Conservation (phyloP, 2,329 filamentous ascomycete species). For the Lasiodiplodia sp. region DNA sequence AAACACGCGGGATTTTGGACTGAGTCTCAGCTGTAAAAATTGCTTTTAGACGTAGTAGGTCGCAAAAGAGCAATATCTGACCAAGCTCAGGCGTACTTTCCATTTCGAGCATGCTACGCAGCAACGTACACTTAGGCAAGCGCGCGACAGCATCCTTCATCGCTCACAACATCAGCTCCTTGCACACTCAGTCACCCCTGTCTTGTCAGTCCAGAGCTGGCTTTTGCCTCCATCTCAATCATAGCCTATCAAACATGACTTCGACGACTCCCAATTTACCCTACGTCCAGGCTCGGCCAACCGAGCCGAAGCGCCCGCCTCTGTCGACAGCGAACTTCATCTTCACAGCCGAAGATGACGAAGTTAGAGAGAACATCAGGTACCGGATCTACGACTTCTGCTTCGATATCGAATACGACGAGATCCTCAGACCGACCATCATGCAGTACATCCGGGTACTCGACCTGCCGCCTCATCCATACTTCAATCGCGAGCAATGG, state of each 20-base stretch:
- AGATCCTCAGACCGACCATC: not conserved
- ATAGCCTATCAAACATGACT: not conserved
- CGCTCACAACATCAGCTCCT: not conserved
- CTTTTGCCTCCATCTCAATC: not conserved
- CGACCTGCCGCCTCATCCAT: not conserved
- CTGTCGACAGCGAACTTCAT: not conserved
- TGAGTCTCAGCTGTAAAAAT: not conserved
- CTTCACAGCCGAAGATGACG: not conserved
- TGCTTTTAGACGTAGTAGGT: not conserved
- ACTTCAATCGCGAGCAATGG: not conserved
- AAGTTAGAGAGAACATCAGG: conserved; percentile 10
- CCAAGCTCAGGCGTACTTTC: not conserved
- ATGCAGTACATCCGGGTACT: conserved; percentile 7
- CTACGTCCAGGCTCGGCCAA: not conserved
- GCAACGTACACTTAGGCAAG: not conserved
- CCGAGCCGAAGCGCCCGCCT: not conserved
- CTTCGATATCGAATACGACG: conserved; percentile 16
- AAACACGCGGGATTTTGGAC: too few species aligned
- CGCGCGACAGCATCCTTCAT: not conserved
- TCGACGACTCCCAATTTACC: not conserved
- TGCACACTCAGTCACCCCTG: not conserved
- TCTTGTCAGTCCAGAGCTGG: not conserved
- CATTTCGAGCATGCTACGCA: not conserved
- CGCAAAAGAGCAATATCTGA: too few species aligned
- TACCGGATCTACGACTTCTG: conserved; percentile 12